Base-by-base conservation (phyloP, 371 early-diverging fungal species). In the Mucor plumbeus region DNA sequence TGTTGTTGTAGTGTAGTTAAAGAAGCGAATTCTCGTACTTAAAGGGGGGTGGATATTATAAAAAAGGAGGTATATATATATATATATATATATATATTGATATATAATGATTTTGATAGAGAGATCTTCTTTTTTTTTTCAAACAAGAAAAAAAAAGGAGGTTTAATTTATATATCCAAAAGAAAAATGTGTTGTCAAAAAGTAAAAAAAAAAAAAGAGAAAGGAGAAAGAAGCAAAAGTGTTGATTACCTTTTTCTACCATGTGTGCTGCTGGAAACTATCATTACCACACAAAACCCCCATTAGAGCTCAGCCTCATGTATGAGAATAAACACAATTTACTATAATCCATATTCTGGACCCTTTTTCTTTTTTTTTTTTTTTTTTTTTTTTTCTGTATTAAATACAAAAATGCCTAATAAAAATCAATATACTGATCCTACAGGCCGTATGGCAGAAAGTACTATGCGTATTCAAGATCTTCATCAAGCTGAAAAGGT, bases 401-500 rank as follows among this genome's bases (percentile, higher is more conserved):
- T 53, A 19, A 34, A 26, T 26, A 26, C 26, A 40, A 44, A 15
- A 36, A 73, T 65, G 65, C 41, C 63, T 0, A 40, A 38, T 3
- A 41, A 66, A 31, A 59, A 63, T 31, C 61, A 69, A 35, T 61
- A 63, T 39, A 36, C 53, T 11, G 72, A 69, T 69, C 61, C 68
- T 10, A 67, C 66, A 15, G 65, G 71, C 17, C 58, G 59, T 9
- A 64, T 79, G 50, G 75, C 81, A 17, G 81, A 81, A 60, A 81
- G 81, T 26, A 79, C 81, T 0, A 55, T 78, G 15, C 75, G 83
- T 14, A 80, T 82, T 43, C 56, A 75, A 61, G 77, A 80, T 54
- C 63, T 82, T 3, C 76, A 80, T 44, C 74, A 78, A 61, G 77
- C 69, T 13, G 83, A 82, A 74, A 78, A 73, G 55, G 83, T 80